Percentiles rank a stretch among this genome's conserved stretches.
Evolutionary conservation across 179 eudicot genomes (phyloP).

Genomic region (Spergularia azorica): DNA sequence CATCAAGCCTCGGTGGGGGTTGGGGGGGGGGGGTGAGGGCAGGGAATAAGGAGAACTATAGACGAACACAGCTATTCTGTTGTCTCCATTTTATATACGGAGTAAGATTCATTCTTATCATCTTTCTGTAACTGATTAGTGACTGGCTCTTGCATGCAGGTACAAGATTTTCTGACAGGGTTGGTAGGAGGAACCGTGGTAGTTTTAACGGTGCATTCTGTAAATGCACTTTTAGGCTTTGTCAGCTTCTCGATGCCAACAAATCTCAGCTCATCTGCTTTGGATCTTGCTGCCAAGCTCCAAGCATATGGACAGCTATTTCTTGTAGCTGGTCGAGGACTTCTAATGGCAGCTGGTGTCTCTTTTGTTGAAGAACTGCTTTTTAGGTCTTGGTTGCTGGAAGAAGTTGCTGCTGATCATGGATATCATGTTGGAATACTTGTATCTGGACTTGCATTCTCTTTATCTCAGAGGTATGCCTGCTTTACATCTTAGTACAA

Average conservation of each 20-base stretch:
- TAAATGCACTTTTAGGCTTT: conserved; percentile 63
- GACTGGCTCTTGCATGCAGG: conserved; percentile 39
- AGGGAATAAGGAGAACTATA: no score
- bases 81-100: no score
- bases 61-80: no score
- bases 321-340: conserved; percentile 52
- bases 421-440: conserved; percentile 77
- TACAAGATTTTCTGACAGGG: conserved; percentile 60
- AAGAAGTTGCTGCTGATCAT: conserved; percentile 82
- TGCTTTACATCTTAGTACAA: background rate
- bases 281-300: conserved; percentile 40
- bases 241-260: conserved; percentile 61
- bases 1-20: no score
- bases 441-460: conserved; percentile 76
- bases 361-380: conserved; percentile 81
- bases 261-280: conserved; percentile 43
- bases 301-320: conserved; percentile 53
- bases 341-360: conserved; percentile 64
- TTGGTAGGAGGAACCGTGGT: conserved; percentile 72
- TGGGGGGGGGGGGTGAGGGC: no score
- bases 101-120: background rate
- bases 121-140: background rate
- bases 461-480: conserved; percentile 74
- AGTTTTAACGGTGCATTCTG: conserved; percentile 61
- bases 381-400: conserved; percentile 89